Evolutionary conservation across 148 eudicot species (phyloP).

Genomic region (Spergularia bocconei): DNA sequence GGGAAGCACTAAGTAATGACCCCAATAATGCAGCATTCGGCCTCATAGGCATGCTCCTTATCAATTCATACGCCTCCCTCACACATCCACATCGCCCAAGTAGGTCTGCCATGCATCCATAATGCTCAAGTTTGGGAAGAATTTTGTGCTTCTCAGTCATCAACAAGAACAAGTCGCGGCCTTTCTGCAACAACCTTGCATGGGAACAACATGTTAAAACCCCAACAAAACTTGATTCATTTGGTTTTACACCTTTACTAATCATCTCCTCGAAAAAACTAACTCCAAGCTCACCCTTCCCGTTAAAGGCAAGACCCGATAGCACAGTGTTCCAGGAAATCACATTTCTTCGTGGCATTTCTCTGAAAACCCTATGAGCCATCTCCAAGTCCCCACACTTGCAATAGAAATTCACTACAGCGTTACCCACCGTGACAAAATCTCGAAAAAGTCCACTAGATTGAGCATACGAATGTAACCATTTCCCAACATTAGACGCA

Average conservation of each 20-base stretch:
- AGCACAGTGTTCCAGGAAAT: conserved; percentile 64
- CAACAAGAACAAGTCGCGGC: conserved; percentile 45
- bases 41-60: conserved; percentile 51
- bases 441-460: conserved; percentile 46
- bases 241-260: conserved; percentile 40
- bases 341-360: conserved; percentile 51
- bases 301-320: conserved; percentile 57
- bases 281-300: conserved; percentile 51
- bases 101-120: conserved; percentile 75
- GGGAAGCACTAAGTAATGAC: conserved; percentile 60
- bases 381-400: conserved; percentile 56
- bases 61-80: conserved; percentile 54
- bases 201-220: conserved; percentile 62
- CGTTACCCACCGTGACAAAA: conserved; percentile 50
- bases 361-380: conserved; percentile 45
- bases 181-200: conserved; percentile 48
- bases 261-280: conserved; percentile 59
- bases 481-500: conserved; percentile 34
- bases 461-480: conserved; percentile 47
- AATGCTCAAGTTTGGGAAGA: conserved; percentile 60
- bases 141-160: conserved; percentile 41
- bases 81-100: conserved; percentile 66
- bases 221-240: conserved; percentile 54
- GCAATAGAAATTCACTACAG: conserved; percentile 56
- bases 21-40: conserved; percentile 76